Evolutionary conservation across 2,329 filamentous ascomycete genomes (phyloP).

Genomic region (Neurospora crassa): DNA sequence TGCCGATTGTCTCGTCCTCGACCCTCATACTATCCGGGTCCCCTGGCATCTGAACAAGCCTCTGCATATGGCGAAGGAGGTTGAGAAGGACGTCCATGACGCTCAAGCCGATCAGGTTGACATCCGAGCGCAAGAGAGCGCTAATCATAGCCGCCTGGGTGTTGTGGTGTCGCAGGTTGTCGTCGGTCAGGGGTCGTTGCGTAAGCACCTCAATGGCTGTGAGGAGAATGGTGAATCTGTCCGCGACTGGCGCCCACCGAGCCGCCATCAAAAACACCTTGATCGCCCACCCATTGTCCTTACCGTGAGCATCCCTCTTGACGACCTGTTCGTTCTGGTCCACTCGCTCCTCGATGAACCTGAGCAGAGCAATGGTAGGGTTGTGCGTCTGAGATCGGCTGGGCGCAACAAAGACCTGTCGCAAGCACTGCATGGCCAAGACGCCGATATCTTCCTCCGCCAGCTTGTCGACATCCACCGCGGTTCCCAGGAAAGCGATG

Average conservation of each 20-base stretch:
- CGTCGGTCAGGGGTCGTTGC: constrained; percentile 57
- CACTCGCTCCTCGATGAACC: constrained; percentile 59
- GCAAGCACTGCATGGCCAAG: constrained; percentile 75
- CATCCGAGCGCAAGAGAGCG: constrained; percentile 72
- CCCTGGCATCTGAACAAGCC: constrained; percentile 57
- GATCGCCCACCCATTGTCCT: constrained; percentile 65
- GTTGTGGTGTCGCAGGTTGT: constrained; percentile 63
- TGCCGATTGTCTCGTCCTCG: constrained; percentile 23
- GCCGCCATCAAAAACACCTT: constrained; percentile 71
- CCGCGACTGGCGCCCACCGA: constrained; percentile 86
- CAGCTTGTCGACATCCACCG: constrained; percentile 77
- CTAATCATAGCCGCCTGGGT: constrained; percentile 70
- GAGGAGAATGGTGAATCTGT: constrained; percentile 83
- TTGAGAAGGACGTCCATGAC: constrained; percentile 90
- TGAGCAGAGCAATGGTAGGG: constrained; percentile 64
- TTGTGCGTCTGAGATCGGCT: constrained; percentile 73
- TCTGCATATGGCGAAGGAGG: constrained; percentile 73
- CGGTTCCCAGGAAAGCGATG: constrained; percentile 67
- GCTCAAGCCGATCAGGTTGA: constrained; percentile 90
- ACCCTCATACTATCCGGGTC: constrained; percentile 26
- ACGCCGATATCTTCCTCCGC: constrained; percentile 84
- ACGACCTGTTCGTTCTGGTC: constrained; percentile 44
- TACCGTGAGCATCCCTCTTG: constrained; percentile 32
- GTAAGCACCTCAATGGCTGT: constrained; percentile 70
- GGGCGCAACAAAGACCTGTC: constrained; percentile 74